Percentiles rank a stretch among this genome's conserved stretches.
These are phyloP conservation scores for Suillus subluteus DNA, from an alignment of 768 basidiomycete genomes.

Conservation along the genomic window DNA sequence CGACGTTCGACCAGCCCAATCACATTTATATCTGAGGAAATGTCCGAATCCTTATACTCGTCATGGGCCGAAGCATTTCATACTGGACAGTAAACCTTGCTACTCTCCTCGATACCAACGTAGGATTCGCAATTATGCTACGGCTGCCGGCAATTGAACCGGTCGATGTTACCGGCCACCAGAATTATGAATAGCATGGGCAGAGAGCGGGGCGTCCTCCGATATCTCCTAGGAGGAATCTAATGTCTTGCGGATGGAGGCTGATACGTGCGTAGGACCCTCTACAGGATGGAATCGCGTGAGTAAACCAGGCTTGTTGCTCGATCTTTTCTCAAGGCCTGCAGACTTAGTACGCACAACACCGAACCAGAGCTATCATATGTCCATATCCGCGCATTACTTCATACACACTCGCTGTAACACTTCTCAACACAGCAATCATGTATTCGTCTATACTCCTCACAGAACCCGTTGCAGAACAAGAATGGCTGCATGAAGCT, in stretches of 20 bases:
- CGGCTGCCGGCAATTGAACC: no score
- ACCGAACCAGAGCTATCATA: slow-evolving; percentile 46
- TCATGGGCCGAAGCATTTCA: slow-evolving; percentile 71
- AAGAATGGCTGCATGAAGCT: slow-evolving; percentile 85
- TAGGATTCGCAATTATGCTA: slow-evolving; percentile 27
- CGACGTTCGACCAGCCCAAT: neutral
- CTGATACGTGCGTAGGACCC: slow-evolving; percentile 86
- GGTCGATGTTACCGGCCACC: slow-evolving; percentile 42
- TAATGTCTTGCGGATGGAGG: slow-evolving; percentile 69
- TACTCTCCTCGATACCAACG: slow-evolving; percentile 62
- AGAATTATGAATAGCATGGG: slow-evolving; percentile 50
- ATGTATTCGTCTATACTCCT: slow-evolving; percentile 70
- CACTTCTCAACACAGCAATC: slow-evolving; percentile 66
- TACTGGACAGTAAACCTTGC: slow-evolving; percentile 56
- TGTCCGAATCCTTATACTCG: slow-evolving; percentile 50
- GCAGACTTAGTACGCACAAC: slow-evolving; percentile 60
- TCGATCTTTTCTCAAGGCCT: neutral
- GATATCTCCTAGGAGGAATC: slow-evolving; percentile 46
- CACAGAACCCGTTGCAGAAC: slow-evolving; percentile 74
- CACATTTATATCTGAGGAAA: slow-evolving; percentile 7
- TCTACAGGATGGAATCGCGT: slow-evolving; percentile 77
- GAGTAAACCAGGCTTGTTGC: slow-evolving; percentile 33
- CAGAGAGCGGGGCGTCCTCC: slow-evolving; percentile 5
- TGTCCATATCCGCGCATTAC: slow-evolving; percentile 55
- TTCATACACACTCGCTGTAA: slow-evolving; percentile 76